Evolutionary conservation across 1,284 basidiomycete species (phyloP).

Genomic region (Megacollybia platyphylla): DNA sequence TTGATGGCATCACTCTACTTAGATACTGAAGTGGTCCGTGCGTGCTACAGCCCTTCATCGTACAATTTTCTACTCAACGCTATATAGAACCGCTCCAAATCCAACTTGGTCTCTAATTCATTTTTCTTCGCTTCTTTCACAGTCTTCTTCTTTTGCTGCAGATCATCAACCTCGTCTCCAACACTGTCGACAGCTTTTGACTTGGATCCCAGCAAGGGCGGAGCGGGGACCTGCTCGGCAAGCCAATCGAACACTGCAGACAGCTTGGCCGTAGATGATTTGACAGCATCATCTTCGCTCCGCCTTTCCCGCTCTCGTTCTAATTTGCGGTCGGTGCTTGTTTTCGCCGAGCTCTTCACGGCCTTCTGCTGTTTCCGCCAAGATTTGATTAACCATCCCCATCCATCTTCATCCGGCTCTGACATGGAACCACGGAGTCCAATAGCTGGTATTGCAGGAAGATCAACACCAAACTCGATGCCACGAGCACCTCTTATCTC

Average conservation of each 20-base stretch:
- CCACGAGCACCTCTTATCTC: constrained; percentile 79
- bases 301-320: constrained; percentile 17
- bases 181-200: constrained; percentile 8
- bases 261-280: constrained; percentile 55
- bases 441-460: constrained; percentile 35
- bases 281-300: constrained; percentile 44
- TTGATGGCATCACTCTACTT: too few relatives aligned
- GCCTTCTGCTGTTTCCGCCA: constrained; percentile 43
- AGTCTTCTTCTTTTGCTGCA: neutral
- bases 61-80: constrained; percentile 37
- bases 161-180: constrained; percentile 5
- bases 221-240: constrained; percentile 51
- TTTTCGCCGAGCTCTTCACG: constrained; percentile 11
- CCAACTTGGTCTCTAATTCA: constrained; percentile 23
- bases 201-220: constrained; percentile 11
- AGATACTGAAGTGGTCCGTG: too few relatives aligned
- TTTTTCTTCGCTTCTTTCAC: constrained; percentile 8
- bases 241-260: constrained; percentile 69
- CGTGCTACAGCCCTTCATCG: constrained; percentile 26
- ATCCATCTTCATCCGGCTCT: constrained; percentile 28
- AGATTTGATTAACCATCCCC: constrained; percentile 44
- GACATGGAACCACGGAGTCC: constrained; percentile 16
- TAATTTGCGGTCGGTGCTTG: constrained; percentile 9
- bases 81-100: constrained; percentile 35
- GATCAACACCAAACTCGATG: constrained; percentile 48